Evolutionary conservation across 805 yeast genomes (phyloP), one percentile per base, ranked within the genome.

Genomic region (Phaffomyces antillensis): DNA sequence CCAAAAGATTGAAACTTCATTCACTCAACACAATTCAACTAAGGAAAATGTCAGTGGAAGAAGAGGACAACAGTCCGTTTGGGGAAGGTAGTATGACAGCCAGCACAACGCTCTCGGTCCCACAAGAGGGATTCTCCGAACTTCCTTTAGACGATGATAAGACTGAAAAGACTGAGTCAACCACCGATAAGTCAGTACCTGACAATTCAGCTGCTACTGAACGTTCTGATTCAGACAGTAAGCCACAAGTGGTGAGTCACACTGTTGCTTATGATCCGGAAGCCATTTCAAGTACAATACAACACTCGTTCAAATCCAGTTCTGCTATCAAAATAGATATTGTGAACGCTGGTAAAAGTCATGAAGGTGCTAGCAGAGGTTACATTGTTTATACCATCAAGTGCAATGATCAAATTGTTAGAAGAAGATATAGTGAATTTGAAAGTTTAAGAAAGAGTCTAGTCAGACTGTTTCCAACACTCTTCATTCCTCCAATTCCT

Each of bases 401-500:
- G 49, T 67, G 77, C 39, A 67, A 81, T n/a, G 82, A 71, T 8
- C 68, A 77, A 30, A 65, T 75, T 11, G 90, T 88, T 6, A 78
- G 90, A 40, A 71, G 99, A 55, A 72, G 98, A 38, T 93, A 93
- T 61, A 84, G 96, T 31, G 99, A 93, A 61, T 93, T 93, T 61
- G 96, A 87, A 57, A 78, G 86, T 41, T 71, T 93, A 38, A 71
- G 96, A 49, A 82, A 78, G 36, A 74, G 84, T 5, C 68, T 93
- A 20, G 70, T 80, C 4, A 79, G 83, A 53, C 65, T 86, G 34
- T 83, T 84, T 51, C 97, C 99, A 4, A 79, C 93, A 4, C 60
- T 81, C 5, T 75, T 93, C 4, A 78, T 93, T 6, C 99, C 99
- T 7, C 97, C 98, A 1, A 91, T 93, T 10, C 99, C 99, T 0